These are phyloP conservation scores for Komagataea norvegica DNA, from an alignment of 1,139 yeast species.

Conservation along the genomic window DNA sequence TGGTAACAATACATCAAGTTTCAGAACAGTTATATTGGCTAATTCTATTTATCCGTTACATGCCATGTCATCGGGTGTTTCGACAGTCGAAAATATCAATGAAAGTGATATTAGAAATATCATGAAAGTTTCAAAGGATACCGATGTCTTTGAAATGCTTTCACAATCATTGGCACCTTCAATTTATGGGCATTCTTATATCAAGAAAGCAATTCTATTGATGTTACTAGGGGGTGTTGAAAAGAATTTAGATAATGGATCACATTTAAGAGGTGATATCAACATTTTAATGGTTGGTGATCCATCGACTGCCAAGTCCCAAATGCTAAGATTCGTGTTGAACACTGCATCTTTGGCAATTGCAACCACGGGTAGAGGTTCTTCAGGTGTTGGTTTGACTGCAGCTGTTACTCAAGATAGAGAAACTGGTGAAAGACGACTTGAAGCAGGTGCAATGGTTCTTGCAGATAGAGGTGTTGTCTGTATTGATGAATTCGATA, in stretches of 20 bases:
- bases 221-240: conserved; percentile 94
- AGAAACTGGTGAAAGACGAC: conserved; percentile 93
- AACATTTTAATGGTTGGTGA: conserved; percentile 97
- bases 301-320: conserved; percentile 98
- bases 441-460: conserved; percentile 99
- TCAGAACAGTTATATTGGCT: conserved; percentile 76
- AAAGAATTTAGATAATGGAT: conserved; percentile 89
- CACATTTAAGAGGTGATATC: conserved; percentile 97
- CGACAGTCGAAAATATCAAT: conserved; percentile 69
- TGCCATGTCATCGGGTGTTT: conserved; percentile 82
- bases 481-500: conserved; percentile 97
- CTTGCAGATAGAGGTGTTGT: conserved; percentile 96
- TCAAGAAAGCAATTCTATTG: conserved; percentile 84
- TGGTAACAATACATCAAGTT: conserved; percentile 58
- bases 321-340: conserved; percentile 85
- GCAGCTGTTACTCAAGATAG: conserved; percentile 97
- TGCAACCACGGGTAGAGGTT: conserved; percentile 98
- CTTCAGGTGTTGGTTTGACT: conserved; percentile 98
- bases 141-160: conserved; percentile 70
- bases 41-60: conserved; percentile 87
- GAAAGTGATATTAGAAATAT: conserved; percentile 85
- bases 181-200: conserved; percentile 87
- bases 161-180: conserved; percentile 92
- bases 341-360: conserved; percentile 94
- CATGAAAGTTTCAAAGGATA: conserved; percentile 65